Base-by-base conservation (phyloP, 352 stramenopile species). In the Globisporangium parvum region DNA sequence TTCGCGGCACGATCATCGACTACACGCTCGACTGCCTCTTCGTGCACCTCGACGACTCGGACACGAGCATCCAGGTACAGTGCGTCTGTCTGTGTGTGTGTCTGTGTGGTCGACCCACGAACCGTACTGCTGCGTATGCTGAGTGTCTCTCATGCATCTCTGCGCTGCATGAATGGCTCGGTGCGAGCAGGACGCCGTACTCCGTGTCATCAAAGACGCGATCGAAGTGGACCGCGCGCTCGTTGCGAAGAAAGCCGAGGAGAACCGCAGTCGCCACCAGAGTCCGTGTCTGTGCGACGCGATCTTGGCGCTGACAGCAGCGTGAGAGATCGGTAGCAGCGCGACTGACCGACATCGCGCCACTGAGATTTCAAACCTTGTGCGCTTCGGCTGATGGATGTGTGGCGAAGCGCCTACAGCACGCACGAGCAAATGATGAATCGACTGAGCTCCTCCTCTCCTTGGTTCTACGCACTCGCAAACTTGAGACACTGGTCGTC, bases 21-120 rank as follows among this genome's bases (percentile, higher is more conserved):
- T 97, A 96, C 66, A 83, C 87, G 33, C 68, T 93, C 51, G 89
- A 97, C 60, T 91, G 87, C 47, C 69, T 97, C 40, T 93, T 97
- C 60, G 83, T 97, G 42, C 89, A 97, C 60, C 63, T 96, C 20
- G 90, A 97, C 55, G 90, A 97, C 59, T 75, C 86, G 2, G 89
- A 97, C 23, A 62, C 70, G 20, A 73, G 80, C 35, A 95, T 97
- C 23, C 86, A 96, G 74, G 81, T 88, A 60, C 31, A 62, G 58
- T 49, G 21, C 47, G 50, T 47, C 33, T 45, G 37, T 47, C 24
- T 65, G 37, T 28, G 47, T 10, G 37, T 47, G 31, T 65, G 37
- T 28, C 51, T 10, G 55, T n/a, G n/a, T n/a, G n/a, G n/a, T n/a
- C n/a, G n/a, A n/a, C n/a, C n/a, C n/a, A n/a, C n/a, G n/a, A n/a